Evolutionary conservation across 1,284 basidiomycete species (phyloP).

Genomic region (Grifola frondosa): DNA sequence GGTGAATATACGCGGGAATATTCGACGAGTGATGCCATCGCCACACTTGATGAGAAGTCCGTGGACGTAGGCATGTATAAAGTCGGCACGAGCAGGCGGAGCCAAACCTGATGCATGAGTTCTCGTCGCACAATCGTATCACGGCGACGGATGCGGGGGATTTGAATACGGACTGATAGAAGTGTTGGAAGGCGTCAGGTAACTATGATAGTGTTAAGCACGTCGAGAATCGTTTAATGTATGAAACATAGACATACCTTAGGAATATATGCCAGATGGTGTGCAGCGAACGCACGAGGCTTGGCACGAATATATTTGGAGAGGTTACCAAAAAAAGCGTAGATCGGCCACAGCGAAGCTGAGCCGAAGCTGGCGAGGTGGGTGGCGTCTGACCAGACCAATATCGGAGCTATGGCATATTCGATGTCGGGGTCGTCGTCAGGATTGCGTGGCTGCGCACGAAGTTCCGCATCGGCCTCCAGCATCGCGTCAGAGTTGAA

Average conservation of each 20-base stretch:
- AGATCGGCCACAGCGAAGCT: constrained; percentile 10
- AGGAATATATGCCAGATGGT: constrained; percentile 32
- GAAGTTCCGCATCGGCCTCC: constrained; percentile 12
- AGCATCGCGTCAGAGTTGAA: constrained; percentile 14
- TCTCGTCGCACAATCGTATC: constrained; percentile 24
- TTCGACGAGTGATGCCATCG: constrained; percentile 14
- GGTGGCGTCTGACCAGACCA: constrained; percentile 22
- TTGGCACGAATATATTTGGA: constrained; percentile 24
- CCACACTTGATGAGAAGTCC: constrained; percentile 27
- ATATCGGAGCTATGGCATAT: constrained; percentile 11
- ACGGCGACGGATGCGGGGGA: constrained; percentile 1
- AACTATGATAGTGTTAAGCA: too few species aligned
- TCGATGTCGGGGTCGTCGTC: constrained; percentile 9
- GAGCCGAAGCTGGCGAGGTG: constrained; percentile 18
- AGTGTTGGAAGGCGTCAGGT: background rate
- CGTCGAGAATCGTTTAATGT: too few species aligned
- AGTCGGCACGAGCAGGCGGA: constrained; percentile 24
- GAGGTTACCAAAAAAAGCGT: constrained; percentile 17
- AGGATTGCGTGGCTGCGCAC: constrained; percentile 1
- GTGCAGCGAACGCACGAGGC: constrained; percentile 12
- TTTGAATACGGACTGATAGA: background rate
- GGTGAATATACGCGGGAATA: constrained; percentile 19
- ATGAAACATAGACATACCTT: constrained; percentile 12
- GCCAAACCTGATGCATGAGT: constrained; percentile 27
- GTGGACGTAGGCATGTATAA: constrained; percentile 25